phyloP scores from a whole-genome alignment of 305 asterid genomes.

The Fraxinus paxiana region DNA sequence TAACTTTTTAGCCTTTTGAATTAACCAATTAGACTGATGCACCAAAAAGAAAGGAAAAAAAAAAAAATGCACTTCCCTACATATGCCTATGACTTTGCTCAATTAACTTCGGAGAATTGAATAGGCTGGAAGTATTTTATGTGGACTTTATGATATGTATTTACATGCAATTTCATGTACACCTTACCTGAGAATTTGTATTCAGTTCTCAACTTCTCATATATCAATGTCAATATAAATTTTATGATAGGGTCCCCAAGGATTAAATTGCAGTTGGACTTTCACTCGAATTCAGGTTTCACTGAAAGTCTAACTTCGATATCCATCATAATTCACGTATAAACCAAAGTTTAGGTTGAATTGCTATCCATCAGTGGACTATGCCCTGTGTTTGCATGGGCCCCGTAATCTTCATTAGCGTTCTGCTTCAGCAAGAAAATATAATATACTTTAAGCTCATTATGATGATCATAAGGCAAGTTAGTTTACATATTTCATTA shows the following conservation, averaged over 20 bases:
- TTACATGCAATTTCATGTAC: background rate
- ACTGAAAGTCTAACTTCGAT: background rate
- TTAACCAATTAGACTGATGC: background rate
- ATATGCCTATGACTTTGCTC: background rate
- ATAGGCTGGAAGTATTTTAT: background rate
- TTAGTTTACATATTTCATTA: background rate
- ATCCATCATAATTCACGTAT: background rate
- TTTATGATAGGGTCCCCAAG: background rate
- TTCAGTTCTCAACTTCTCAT: background rate
- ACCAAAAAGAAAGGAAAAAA: background rate
- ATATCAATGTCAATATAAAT: background rate
- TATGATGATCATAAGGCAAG: background rate
- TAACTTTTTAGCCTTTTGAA: background rate
- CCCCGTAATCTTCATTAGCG: background rate
- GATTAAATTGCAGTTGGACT: background rate
- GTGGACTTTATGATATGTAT: background rate
- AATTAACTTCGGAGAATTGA: background rate
- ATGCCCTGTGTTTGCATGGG: background rate
- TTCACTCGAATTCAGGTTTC: background rate
- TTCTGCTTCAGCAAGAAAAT: slow-evolving; percentile 2
- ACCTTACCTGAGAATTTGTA: background rate
- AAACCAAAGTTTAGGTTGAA: background rate
- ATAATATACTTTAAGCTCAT: background rate
- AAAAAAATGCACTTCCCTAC: background rate
- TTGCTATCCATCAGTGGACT: background rate